Evolutionary conservation across 306 rosid genomes (phyloP).

Genomic region (Herpetospermum pedunculosum): DNA sequence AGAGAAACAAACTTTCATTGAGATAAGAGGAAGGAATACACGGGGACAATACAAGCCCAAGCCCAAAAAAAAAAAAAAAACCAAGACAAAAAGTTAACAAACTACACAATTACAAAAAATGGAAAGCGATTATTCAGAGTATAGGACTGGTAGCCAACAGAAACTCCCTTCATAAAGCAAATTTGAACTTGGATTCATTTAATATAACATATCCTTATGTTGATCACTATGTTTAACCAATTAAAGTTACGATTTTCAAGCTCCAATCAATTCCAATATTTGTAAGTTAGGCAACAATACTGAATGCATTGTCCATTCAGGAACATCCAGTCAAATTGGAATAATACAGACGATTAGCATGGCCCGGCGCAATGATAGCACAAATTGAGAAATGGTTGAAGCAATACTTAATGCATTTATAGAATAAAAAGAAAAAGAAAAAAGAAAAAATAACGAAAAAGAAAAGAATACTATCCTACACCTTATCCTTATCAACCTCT

Average conservation of each 20-base stretch:
- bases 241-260: neutral
- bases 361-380: neutral
- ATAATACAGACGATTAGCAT: neutral
- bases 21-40: neutral
- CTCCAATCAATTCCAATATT: neutral
- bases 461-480: neutral
- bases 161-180: neutral
- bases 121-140: neutral
- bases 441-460: neutral
- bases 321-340: neutral
- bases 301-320: neutral
- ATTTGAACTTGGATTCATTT: neutral
- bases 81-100: neutral
- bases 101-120: neutral
- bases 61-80: neutral
- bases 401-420: neutral
- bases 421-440: neutral
- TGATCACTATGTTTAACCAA: neutral
- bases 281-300: neutral
- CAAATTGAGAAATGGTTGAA: neutral
- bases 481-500: neutral
- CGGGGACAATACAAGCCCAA: neutral
- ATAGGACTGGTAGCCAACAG: neutral
- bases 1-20: neutral
- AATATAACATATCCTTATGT: neutral